Evolutionary conservation across 1,284 basidiomycete species (phyloP).

Genomic region (Apiotrichum sp.): DNA sequence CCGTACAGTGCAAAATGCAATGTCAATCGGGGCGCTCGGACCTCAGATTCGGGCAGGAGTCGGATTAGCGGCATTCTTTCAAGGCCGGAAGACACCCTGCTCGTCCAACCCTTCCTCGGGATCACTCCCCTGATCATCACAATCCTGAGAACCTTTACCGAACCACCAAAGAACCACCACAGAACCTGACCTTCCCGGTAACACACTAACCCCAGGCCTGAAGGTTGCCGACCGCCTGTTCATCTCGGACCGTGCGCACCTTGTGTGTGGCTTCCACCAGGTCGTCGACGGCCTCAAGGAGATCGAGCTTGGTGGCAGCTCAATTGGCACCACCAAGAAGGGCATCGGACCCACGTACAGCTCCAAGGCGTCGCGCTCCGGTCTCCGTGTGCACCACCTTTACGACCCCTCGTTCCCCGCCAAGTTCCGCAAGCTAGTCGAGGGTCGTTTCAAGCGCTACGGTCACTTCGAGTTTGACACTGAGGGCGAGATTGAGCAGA

Average conservation of each 20-base stretch:
- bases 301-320: conserved; percentile 87
- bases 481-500: conserved; percentile 87
- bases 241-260: conserved; percentile 90
- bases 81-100: too few species aligned
- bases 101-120: too few species aligned
- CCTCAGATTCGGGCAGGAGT: too few species aligned
- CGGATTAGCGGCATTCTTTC: too few species aligned
- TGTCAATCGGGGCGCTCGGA: too few species aligned
- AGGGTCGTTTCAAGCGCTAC: conserved; percentile 96
- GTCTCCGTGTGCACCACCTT: conserved; percentile 90
- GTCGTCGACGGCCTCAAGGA: conserved; percentile 98
- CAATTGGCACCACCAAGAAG: conserved; percentile 95
- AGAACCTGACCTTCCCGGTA: too few species aligned
- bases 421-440: conserved; percentile 93
- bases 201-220: too few species aligned
- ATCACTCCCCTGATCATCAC: too few species aligned
- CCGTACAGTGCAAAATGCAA: too few species aligned
- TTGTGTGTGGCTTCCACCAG: conserved; percentile 99
- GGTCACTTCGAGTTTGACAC: conserved; percentile 98
- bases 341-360: conserved; percentile 99
- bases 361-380: conserved; percentile 92
- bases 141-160: too few species aligned
- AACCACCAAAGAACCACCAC: too few species aligned
- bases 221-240: conserved; percentile 80
- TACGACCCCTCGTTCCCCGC: conserved; percentile 83